Evolutionary conservation across 2,329 filamentous ascomycete genomes (phyloP), one percentile per base, ranked within the genome.

Genomic region (Juglanconis oblonga): DNA sequence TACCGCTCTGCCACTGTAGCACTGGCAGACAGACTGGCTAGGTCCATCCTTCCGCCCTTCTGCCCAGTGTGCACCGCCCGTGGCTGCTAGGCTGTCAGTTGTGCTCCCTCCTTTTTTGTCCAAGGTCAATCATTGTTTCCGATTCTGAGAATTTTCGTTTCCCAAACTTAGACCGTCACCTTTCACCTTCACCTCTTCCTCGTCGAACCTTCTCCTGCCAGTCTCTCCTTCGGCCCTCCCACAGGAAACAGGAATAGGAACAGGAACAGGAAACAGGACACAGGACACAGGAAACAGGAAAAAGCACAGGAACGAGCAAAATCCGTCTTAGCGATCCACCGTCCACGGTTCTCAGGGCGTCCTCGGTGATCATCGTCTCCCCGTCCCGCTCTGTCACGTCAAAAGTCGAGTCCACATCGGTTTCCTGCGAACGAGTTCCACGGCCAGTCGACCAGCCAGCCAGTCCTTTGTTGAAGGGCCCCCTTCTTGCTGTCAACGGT

Each of bases 221-320:
- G 55, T 58, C 57, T 44, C 57, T 58, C 57, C 57, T 58, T 58
- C 35, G 50, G 44, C 36, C 7, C 3, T 33, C 48, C 51, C 8
- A 9, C 24, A 32, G 54, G 44, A 17, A 49, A 53, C 3, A 42
- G 32, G 9, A 13, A 8, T 4, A 7, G 29, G 17, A 17, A 47
- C 24, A 8, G 11, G 44, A 32, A 24, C 17, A 53, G 42, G 8
- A 33, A 35, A 6, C 17, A 48, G 35, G 42, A 29, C 17, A 13
- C 33, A 17, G 32, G 10, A 36, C 11, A 38, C 6, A 17, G 29
- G 32, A 29, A 47, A 13, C 38, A 35, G 40, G 42, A 17, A 44
- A 45, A 11, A 4, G 9, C n/a, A 47, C 52, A 24, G 14, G 52
- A 47, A 47, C 52, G 52, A 35, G 14, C 29, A 3, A 10, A 4